Evolutionary conservation across 2,329 filamentous ascomycete genomes (phyloP).

Genomic region (Phoma sp.): DNA sequence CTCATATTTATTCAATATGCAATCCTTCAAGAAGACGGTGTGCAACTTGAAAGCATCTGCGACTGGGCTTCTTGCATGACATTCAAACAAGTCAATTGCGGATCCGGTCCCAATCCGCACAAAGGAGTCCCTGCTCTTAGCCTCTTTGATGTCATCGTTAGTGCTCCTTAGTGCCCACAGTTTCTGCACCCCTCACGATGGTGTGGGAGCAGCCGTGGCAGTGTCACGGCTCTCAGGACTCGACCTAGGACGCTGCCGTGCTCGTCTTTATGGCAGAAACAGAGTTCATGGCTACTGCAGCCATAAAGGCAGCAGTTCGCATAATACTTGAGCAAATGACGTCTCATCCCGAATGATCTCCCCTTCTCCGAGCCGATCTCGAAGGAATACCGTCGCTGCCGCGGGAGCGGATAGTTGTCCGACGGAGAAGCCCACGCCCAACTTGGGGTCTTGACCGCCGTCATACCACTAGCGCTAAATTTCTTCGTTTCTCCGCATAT

Average conservation of each 20-base stretch:
- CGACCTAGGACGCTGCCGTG: neutral
- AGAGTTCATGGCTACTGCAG: neutral
- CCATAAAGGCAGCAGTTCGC: neutral
- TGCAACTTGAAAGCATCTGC: no score
- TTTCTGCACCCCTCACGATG: conserved; percentile 11
- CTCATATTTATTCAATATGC: no score
- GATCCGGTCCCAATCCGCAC: conserved; percentile 8
- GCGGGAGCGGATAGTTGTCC: conserved; percentile 25
- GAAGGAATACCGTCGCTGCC: conserved; percentile 26
- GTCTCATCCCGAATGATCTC: conserved; percentile 28
- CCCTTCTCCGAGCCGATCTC: conserved; percentile 26
- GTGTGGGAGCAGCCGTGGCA: neutral
- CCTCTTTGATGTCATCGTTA: neutral
- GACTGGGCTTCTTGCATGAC: no score
- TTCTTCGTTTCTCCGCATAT: conserved; percentile 31
- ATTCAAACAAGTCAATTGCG: neutral
- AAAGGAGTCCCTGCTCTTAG: no score
- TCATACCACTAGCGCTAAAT: conserved; percentile 25
- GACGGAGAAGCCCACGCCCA: no score
- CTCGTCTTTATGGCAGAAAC: neutral
- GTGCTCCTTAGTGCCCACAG: conserved; percentile 3
- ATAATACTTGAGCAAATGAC: neutral
- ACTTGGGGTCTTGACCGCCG: conserved; percentile 20
- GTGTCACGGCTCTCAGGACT: neutral
- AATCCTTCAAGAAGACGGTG: no score